Base-by-base conservation (phyloP, 2,329 filamentous ascomycete genomes). In the Karstenula rhodostoma region DNA sequence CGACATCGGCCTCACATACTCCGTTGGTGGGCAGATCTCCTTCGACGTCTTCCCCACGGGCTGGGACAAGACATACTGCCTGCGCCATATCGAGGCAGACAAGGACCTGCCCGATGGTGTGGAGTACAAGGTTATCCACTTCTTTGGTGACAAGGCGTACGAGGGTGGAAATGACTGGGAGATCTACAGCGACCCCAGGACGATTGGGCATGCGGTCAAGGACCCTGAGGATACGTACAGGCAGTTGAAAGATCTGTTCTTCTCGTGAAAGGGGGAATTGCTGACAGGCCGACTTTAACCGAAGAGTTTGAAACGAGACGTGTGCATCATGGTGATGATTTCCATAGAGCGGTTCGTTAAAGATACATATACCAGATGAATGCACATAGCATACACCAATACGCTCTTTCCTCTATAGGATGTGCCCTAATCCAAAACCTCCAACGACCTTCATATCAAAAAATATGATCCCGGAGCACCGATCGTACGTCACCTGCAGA, bases 41-140 rank as follows among this genome's bases (percentile, higher is more conserved):
- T 99, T 99, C 79, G 95, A 99, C 77, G 91, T 98, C 73, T 99
- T 99, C 86, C 95, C 95, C 66, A 87, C 84, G 2, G 95, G 95
- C 74, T 99, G 95, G 95, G 95, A 99, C 83, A 99, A 98, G 89
- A 97, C 92, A 10, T 99, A 97, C 86, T 97, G 94, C 83, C 85
- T 98, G 68, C 84, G 87, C 71, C 94, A 97, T 80, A 84, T 98
- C 63, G 92, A 95, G 82, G 86, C 86, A 65, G 94, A 97, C 79
- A 89, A 90, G 72, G 77, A 80, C 19, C 67, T 78, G 77, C 83
- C 86, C 43, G 89, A 87, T 73, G 89, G 90, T 64, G 83, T 96
- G 65, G 82, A 89, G 25, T 98, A 94, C 84, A 92, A 88, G 69
- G 94, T 87, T 47, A 90, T 98, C 70, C 95, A 98, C 84, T 98